These are phyloP conservation scores for Desmodesmus armatus DNA, from an alignment of 139 green algal species.

Conservation along the genomic window DNA sequence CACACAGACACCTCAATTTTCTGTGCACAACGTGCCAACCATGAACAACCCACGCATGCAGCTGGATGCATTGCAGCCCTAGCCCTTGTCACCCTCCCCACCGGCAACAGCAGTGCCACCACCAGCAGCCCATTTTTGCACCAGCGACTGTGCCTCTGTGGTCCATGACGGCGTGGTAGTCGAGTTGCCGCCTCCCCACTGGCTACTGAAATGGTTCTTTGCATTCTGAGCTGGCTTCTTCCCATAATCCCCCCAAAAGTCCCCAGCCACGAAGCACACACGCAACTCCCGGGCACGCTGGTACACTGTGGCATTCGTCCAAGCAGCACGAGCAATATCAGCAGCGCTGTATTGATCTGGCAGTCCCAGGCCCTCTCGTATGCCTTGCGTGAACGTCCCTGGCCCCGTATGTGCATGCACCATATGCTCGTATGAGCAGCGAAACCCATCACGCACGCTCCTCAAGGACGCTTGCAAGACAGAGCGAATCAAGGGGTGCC, in stretches of 20 bases:
- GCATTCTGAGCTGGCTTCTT: too few species aligned
- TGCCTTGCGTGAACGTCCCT: background rate
- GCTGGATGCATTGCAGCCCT: too few species aligned
- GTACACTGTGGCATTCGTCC: conserved; percentile 9
- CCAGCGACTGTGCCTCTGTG: too few species aligned
- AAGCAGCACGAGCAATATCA: background rate
- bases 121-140: too few species aligned
- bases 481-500: background rate
- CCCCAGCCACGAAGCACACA: background rate
- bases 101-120: too few species aligned
- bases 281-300: background rate
- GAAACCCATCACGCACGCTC: background rate
- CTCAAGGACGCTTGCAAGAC: background rate
- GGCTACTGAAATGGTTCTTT: too few species aligned
- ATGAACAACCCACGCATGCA: too few species aligned
- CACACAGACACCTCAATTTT: too few species aligned
- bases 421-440: conserved; percentile 5
- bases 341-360: background rate
- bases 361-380: background rate
- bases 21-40: too few species aligned
- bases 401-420: conserved; percentile 24
- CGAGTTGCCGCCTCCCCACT: too few species aligned
- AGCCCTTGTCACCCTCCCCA: too few species aligned
- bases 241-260: conserved; percentile 23
- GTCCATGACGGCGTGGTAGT: too few species aligned